These are phyloP conservation scores for Anthracocystis panici-leucophaei DNA, from an alignment of 1,284 basidiomycete species.

Conservation along the genomic window DNA sequence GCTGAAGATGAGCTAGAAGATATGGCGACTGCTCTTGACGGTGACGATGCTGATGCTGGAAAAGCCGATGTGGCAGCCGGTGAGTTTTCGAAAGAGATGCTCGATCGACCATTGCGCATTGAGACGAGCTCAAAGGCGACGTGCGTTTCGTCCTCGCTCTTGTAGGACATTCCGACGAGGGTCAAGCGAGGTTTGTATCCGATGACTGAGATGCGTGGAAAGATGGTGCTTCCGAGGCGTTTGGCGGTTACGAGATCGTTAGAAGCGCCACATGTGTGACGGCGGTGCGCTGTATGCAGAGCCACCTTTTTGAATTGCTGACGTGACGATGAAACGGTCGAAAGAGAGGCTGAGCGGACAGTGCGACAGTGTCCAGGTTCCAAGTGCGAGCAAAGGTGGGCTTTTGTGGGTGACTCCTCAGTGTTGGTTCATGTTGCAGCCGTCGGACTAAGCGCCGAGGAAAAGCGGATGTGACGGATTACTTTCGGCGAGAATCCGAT, in stretches of 20 bases:
- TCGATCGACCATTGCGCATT: conserved; percentile 41
- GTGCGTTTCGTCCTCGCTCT: conserved; percentile 47
- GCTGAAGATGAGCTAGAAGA: conserved; percentile 6
- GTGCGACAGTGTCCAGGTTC: no score
- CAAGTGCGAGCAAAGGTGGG: no score
- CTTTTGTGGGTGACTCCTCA: no score
- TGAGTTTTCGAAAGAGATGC: conserved; percentile 31
- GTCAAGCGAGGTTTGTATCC: neutral
- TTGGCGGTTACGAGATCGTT: no score
- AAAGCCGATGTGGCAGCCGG: conserved; percentile 14
- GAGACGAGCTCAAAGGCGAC: conserved; percentile 50
- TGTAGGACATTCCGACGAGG: conserved; percentile 30
- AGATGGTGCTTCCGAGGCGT: conserved; percentile 2
- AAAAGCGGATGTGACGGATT: conserved; percentile 1
- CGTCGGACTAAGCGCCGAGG: no score
- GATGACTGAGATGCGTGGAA: neutral
- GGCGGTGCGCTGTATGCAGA: no score
- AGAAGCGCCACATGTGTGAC: no score
- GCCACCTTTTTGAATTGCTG: no score
- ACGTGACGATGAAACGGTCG: no score
- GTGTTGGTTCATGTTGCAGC: no score
- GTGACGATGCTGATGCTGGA: conserved; percentile 4
- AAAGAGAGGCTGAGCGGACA: no score
- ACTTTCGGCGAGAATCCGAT: neutral
- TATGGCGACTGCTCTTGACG: conserved; percentile 5